phyloP scores from a whole-genome alignment of 805 yeast species.

The Candida sakaeoensis region DNA sequence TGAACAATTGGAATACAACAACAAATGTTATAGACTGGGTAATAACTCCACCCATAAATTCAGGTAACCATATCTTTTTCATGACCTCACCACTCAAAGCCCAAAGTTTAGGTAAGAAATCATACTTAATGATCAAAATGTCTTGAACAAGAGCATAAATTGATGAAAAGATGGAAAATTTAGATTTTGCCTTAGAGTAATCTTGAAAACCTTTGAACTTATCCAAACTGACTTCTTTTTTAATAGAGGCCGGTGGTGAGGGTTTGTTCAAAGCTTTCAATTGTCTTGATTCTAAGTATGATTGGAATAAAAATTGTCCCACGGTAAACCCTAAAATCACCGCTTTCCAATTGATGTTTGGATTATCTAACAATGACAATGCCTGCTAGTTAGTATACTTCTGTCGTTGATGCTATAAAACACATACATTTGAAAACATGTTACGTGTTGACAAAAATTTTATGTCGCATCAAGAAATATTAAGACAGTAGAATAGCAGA shows the following conservation, averaged over 20 bases:
- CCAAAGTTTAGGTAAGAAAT: slow-evolving; percentile 45
- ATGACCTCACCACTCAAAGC: slow-evolving; percentile 57
- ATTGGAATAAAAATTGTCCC: slow-evolving; percentile 72
- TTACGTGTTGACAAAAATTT: too few species aligned
- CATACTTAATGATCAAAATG: slow-evolving; percentile 52
- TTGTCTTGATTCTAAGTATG: slow-evolving; percentile 74
- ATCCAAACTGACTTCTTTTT: slow-evolving; percentile 63
- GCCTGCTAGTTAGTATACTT: slow-evolving; percentile 30
- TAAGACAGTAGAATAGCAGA: too few species aligned
- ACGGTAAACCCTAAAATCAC: slow-evolving; percentile 71
- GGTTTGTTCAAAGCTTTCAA: slow-evolving; percentile 55
- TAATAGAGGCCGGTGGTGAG: slow-evolving; percentile 64
- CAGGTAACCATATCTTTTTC: slow-evolving; percentile 39
- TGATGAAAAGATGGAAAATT: slow-evolving; percentile 58
- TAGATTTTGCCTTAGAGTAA: slow-evolving; percentile 76
- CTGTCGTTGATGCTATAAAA: neutral
- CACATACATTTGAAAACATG: slow-evolving; percentile 26
- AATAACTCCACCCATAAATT: slow-evolving; percentile 51
- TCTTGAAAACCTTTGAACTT: slow-evolving; percentile 74
- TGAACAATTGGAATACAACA: slow-evolving; percentile 47
- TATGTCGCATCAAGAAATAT: too few species aligned
- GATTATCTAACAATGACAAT: slow-evolving; percentile 56
- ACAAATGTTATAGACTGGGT: slow-evolving; percentile 67
- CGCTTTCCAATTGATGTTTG: slow-evolving; percentile 76
- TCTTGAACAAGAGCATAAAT: slow-evolving; percentile 53